Evolutionary conservation across 2,329 filamentous ascomycete genomes (phyloP).

Genomic region (Domatiomyces globalis): DNA sequence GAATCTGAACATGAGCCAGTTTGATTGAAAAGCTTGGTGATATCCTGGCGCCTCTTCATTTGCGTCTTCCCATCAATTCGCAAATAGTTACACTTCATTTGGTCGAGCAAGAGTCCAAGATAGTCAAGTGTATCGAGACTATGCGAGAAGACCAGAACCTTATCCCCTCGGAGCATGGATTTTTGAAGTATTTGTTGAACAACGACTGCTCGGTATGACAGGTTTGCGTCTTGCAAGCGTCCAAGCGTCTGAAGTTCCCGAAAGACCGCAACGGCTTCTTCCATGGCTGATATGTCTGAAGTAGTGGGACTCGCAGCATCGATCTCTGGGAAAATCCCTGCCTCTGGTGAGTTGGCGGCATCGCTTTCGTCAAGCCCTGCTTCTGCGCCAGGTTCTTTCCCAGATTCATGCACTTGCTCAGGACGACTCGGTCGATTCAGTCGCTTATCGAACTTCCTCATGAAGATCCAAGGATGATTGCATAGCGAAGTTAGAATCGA

Average conservation of each 20-base stretch:
- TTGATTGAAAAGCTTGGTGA: constrained; percentile 56
- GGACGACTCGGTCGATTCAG: constrained; percentile 4
- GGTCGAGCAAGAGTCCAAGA: constrained; percentile 43
- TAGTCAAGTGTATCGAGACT: constrained; percentile 57
- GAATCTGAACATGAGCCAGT: too few species aligned
- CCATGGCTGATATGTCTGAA: constrained; percentile 4
- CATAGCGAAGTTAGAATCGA: constrained; percentile 39
- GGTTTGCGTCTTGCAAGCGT: constrained; percentile 30
- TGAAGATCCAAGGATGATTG: constrained; percentile 44
- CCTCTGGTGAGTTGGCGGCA: background rate
- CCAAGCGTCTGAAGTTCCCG: constrained; percentile 15
- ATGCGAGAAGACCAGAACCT: constrained; percentile 68
- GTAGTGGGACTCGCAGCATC: background rate
- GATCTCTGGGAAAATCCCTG: background rate
- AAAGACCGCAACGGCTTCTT: constrained; percentile 5
- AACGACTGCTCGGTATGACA: constrained; percentile 56
- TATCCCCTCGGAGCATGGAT: constrained; percentile 49
- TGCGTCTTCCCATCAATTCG: constrained; percentile 56
- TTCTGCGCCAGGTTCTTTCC: constrained; percentile 6
- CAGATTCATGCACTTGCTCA: constrained; percentile 7
- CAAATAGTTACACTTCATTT: constrained; percentile 32
- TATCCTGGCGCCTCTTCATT: constrained; percentile 43
- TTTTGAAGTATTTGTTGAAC: constrained; percentile 56
- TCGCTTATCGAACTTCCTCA: constrained; percentile 34
- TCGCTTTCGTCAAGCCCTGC: background rate